Evolutionary conservation across 352 stramenopile genomes (phyloP), one percentile per base, ranked within the genome.

Genomic region (Globisporangium mamillatum): DNA sequence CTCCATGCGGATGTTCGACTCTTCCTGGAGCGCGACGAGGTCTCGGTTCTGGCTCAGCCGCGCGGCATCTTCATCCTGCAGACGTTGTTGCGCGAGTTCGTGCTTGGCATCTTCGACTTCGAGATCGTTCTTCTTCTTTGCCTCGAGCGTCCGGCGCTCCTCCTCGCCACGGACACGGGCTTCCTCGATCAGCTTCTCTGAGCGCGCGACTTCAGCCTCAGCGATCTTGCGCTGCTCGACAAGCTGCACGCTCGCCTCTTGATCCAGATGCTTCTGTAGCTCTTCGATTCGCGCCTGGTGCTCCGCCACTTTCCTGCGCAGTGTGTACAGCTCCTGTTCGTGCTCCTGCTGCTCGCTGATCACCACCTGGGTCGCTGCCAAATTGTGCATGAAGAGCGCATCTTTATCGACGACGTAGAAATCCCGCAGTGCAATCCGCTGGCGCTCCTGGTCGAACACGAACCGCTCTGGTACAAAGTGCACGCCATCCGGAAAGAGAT

Each of bases 351-450:
- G 66, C 24, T 83, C 69, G n/a, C 60, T 52, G 34, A 89, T 77
- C 2, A 98, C 73, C 63, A 94, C 85, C 71, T 98, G 90, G 0
- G 89, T 95, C 20, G 92, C 94, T 1, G 78, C 92, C 12, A 98
- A 72, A 61, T 88, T 95, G 80, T 97, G 89, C 91, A 97, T 97
- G 69, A 98, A 98, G 4, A 98, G 73, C 24, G 86, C 78, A 57
- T 93, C 82, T 53, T 95, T 96, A 74, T 98, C 92, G 7, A 98
- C 81, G 2, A 92, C 80, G 34, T 93, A 84, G 67, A 97, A 85
- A 68, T 97, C 88, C 52, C 89, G 80, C 29, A 97, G 60, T 12
- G 81, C 70, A 3, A 97, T 88, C 25, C 84, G 69, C n/a, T 81
- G 75, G 1, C 73, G 76, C 58, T 75, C 62, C 10, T 76, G 72